phyloP scores from a whole-genome alignment of 1,139 yeast species.

The Yamadazyma dendronema region DNA sequence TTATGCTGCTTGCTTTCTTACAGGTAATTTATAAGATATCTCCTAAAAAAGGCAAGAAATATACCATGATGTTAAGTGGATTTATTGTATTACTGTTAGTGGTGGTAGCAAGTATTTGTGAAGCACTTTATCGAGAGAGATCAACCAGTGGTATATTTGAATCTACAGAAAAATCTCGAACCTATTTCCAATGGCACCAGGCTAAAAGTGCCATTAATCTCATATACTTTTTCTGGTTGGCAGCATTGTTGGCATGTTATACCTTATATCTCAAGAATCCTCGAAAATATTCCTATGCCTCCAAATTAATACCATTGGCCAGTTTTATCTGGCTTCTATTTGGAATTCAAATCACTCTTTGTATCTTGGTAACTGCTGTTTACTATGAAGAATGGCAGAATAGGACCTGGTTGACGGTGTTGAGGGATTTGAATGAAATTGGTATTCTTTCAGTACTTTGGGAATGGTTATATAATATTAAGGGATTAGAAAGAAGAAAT shows the following conservation, averaged over 20 bases:
- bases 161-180: background rate
- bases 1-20: conserved; percentile 40
- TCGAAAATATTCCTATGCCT: conserved; percentile 32
- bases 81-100: conserved; percentile 20
- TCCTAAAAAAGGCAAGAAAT: conserved; percentile 15
- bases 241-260: conserved; percentile 25
- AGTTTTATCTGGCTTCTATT: conserved; percentile 36
- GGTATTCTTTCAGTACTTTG: conserved; percentile 42
- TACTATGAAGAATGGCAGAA: conserved; percentile 31
- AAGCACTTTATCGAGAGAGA: conserved; percentile 6
- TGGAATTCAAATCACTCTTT: conserved; percentile 26
- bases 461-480: conserved; percentile 53
- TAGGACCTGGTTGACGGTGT: conserved; percentile 38
- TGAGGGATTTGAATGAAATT: conserved; percentile 38
- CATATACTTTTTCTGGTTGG: conserved; percentile 27
- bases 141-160: background rate
- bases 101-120: conserved; percentile 15
- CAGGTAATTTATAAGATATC: conserved; percentile 33
- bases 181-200: conserved; percentile 21
- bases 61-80: conserved; percentile 13
- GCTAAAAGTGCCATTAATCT: conserved; percentile 23
- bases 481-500: conserved; percentile 37
- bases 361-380: conserved; percentile 26
- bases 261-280: conserved; percentile 31
- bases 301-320: conserved; percentile 41